These are phyloP conservation scores for Coemansia sp. DNA, from an alignment of 192 early-diverging fungal genomes.

Conservation along the genomic window DNA sequence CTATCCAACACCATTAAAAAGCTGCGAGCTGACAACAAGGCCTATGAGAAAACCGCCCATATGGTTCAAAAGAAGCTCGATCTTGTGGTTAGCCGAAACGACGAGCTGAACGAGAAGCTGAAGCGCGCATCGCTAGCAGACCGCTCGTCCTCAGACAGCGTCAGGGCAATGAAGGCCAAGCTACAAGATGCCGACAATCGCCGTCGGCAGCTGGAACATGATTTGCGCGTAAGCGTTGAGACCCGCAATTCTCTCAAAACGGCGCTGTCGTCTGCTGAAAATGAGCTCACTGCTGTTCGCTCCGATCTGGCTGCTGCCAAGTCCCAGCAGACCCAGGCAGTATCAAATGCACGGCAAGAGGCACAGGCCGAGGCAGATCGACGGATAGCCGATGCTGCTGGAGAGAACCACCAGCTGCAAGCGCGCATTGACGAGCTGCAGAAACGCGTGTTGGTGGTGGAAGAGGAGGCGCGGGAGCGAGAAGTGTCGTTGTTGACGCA, in stretches of 20 bases:
- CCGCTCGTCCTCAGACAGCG: conserved; percentile 24
- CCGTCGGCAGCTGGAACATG: conserved; percentile 27
- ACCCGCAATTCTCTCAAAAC: conserved; percentile 25
- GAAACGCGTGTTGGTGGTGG: conserved; percentile 27
- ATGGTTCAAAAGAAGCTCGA: conserved; percentile 59
- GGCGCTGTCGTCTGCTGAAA: conserved; percentile 23
- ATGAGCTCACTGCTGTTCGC: conserved; percentile 14
- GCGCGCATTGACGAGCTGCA: conserved; percentile 47
- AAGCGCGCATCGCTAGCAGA: conserved; percentile 21
- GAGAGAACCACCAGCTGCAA: conserved; percentile 43
- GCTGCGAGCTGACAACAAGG: conserved; percentile 63
- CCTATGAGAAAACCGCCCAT: conserved; percentile 56
- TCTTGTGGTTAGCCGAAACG: conserved; percentile 33
- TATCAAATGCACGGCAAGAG: conserved; percentile 17
- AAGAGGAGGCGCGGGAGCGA: conserved; percentile 42
- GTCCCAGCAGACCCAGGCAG: conserved; percentile 11
- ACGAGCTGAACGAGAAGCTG: conserved; percentile 48
- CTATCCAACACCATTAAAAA: conserved; percentile 71
- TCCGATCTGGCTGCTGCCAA: conserved; percentile 10
- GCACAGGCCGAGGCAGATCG: conserved; percentile 33
- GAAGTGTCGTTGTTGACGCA: conserved; percentile 37
- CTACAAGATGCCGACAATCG: conserved; percentile 15
- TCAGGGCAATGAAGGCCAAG: conserved; percentile 21
- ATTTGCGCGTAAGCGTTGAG: conserved; percentile 22
- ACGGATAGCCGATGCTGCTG: conserved; percentile 24